Conservation (phyloP, 176 grass and related monocot genomes). For the Oryza longistaminata region DNA sequence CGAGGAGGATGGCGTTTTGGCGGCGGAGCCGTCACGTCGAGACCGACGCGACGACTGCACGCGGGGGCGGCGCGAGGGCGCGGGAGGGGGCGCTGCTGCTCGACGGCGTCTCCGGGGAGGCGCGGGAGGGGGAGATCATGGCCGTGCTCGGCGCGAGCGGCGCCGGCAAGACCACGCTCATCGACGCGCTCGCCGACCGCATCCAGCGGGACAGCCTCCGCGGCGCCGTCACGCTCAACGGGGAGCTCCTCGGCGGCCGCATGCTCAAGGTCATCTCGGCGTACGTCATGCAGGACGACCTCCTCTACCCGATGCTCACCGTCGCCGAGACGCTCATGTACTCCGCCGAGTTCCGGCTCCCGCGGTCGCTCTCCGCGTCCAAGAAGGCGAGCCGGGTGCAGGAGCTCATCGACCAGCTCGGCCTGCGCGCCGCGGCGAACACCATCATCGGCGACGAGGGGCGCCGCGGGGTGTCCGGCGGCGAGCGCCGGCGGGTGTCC, state of each 20-base stretch:
- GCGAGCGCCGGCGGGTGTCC: conserved; percentile 74
- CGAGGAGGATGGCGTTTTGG: neutral
- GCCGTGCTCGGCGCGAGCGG: conserved; percentile 80
- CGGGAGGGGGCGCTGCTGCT: conserved; percentile 52
- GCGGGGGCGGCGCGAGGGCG: neutral
- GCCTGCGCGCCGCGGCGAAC: conserved; percentile 53
- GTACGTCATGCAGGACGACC: conserved; percentile 94
- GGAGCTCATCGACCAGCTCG: conserved; percentile 78
- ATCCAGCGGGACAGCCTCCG: conserved; percentile 61
- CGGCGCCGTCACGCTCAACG: conserved; percentile 61
- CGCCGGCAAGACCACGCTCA: conserved; percentile 79
- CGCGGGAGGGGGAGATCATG: conserved; percentile 64
- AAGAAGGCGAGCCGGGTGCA: conserved; percentile 70
- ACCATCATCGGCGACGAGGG: conserved; percentile 93
- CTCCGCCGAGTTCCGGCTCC: conserved; percentile 78
- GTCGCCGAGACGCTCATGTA: conserved; percentile 82
- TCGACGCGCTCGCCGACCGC: conserved; percentile 69
- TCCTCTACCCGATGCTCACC: conserved; percentile 85
- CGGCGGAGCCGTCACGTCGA: neutral
- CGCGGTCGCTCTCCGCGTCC: conserved; percentile 48
- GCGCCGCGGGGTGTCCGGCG: conserved; percentile 75
- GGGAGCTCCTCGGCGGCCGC: conserved; percentile 42
- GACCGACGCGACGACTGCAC: neutral
- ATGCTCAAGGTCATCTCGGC: conserved; percentile 68
- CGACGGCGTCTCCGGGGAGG: conserved; percentile 65